phyloP scores from a whole-genome alignment of 176 grass and related monocot species.

The Oryza brachyantha region DNA sequence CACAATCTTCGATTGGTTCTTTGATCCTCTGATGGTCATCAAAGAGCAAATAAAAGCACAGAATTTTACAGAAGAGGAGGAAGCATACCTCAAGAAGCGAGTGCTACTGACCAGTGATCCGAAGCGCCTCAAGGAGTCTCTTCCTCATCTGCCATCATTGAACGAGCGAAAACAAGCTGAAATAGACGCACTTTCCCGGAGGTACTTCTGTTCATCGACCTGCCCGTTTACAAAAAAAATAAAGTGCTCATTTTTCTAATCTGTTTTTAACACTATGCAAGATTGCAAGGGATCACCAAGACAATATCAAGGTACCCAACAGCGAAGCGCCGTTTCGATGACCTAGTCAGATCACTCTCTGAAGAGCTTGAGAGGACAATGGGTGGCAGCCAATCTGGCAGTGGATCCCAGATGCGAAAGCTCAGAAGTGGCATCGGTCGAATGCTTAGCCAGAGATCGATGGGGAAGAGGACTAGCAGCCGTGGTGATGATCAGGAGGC shows the following conservation, averaged over 20 bases:
- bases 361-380: constrained; percentile 79
- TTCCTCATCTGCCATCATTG: constrained; percentile 46
- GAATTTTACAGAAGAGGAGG: constrained; percentile 79
- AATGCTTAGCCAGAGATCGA: constrained; percentile 70
- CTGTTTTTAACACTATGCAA: constrained; percentile 27
- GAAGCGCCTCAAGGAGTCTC: constrained; percentile 55
- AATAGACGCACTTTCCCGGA: constrained; percentile 79
- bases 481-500: constrained; percentile 36
- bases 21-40: constrained; percentile 85
- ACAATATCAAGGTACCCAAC: constrained; percentile 92
- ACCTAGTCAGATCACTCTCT: constrained; percentile 54
- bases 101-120: constrained; percentile 69
- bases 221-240: neutral
- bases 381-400: constrained; percentile 38
- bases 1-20: constrained; percentile 86
- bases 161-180: constrained; percentile 73
- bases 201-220: constrained; percentile 32
- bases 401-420: constrained; percentile 42
- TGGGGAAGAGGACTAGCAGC: constrained; percentile 41
- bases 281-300: constrained; percentile 90
- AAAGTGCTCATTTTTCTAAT: neutral
- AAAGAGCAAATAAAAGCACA: constrained; percentile 90
- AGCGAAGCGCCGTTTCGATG: constrained; percentile 64
- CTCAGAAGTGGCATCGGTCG: constrained; percentile 41
- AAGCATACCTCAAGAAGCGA: constrained; percentile 66